Conservation (phyloP, 169 alveolate genomes). For the Eimeria praecox region DNA sequence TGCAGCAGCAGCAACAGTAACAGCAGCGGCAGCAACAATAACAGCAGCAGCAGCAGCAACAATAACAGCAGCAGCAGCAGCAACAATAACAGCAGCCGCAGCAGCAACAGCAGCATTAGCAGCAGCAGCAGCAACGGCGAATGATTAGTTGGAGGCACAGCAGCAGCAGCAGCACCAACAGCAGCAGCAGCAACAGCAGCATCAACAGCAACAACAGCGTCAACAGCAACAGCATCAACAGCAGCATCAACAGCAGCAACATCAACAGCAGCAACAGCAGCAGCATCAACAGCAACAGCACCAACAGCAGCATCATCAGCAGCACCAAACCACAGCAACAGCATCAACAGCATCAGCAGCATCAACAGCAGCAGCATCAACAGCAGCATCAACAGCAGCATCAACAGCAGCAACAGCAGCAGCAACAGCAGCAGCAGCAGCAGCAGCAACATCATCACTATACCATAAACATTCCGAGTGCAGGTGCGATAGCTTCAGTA, state of each 20-base stretch:
- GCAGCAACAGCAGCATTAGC: not conserved
- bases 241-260: not conserved
- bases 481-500: slow-evolving; percentile 4
- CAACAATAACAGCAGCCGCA: not conserved
- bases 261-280: no score
- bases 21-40: slow-evolving; percentile 7
- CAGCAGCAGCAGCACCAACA: not conserved
- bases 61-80: not conserved
- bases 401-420: no score
- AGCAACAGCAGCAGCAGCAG: slow-evolving; percentile 7
- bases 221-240: slow-evolving; percentile 8
- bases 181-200: slow-evolving; percentile 13
- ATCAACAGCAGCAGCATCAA: no score
- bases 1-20: slow-evolving; percentile 49
- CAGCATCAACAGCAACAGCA: no score
- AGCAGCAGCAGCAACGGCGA: not conserved
- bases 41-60: not conserved
- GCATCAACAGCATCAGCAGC: not conserved
- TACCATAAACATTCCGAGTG: slow-evolving; percentile 1
- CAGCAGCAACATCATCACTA: not conserved
- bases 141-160: no score
- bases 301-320: not conserved
- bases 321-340: slow-evolving; percentile 15
- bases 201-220: not conserved
- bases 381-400: no score